These are phyloP conservation scores for Tulasnella sp. DNA, from an alignment of 768 basidiomycete species.

Conservation along the genomic window DNA sequence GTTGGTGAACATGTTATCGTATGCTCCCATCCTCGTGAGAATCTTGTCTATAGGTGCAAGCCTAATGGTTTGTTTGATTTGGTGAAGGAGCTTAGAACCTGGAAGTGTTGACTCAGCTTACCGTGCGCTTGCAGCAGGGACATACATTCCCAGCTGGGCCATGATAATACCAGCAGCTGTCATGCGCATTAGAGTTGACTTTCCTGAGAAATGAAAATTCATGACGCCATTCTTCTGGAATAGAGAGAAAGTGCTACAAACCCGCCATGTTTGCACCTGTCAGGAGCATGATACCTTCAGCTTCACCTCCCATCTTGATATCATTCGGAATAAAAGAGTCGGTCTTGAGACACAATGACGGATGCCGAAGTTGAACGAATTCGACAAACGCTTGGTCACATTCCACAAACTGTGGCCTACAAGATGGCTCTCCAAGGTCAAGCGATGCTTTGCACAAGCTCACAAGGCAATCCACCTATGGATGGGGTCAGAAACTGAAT, in stretches of 20 bases:
- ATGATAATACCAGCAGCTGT: conserved; percentile 88
- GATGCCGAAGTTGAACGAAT: conserved; percentile 83
- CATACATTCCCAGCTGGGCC: conserved; percentile 92
- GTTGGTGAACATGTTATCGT: conserved; percentile 92
- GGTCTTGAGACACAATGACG: conserved; percentile 59
- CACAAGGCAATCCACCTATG: conserved; percentile 79
- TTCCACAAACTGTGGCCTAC: conserved; percentile 79
- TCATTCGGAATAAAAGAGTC: conserved; percentile 85
- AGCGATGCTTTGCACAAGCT: conserved; percentile 78
- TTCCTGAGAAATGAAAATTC: conserved; percentile 31
- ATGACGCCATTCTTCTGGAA: not conserved
- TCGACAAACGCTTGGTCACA: conserved; percentile 68
- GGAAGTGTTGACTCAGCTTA: too few relatives aligned
- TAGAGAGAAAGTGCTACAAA: conserved; percentile 40
- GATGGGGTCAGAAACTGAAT: not conserved
- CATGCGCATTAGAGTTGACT: conserved; percentile 88
- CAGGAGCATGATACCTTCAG: conserved; percentile 63
- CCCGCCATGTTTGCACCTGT: conserved; percentile 53
- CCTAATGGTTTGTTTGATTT: too few relatives aligned
- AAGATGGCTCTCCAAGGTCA: conserved; percentile 89
- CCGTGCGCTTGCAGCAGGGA: conserved; percentile 75
- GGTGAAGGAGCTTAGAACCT: too few relatives aligned
- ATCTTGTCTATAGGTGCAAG: conserved; percentile 85
- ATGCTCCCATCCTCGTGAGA: conserved; percentile 95
- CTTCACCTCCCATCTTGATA: conserved; percentile 62